Conservation (phyloP, 441 rosid genomes). For the Gossypium davidsonii region DNA sequence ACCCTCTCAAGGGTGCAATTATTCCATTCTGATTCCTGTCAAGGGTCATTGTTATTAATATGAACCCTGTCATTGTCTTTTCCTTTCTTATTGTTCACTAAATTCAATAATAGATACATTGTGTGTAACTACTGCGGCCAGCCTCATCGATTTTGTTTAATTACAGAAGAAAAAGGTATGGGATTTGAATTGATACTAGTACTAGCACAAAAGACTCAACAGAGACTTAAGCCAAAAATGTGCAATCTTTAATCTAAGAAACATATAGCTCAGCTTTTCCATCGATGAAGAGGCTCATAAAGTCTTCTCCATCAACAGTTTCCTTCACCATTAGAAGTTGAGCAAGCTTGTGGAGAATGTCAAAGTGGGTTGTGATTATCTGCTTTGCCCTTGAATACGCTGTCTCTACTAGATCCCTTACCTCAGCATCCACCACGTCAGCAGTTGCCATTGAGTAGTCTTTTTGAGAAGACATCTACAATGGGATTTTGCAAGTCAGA, state of each 20-base stretch:
- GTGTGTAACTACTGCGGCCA: neutral
- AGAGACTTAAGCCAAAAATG: neutral
- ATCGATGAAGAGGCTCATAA: conserved; percentile 81
- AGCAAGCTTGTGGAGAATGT: conserved; percentile 82
- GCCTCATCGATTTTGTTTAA: neutral
- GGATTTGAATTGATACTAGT: neutral
- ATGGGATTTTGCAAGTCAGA: neutral
- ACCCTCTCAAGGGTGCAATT: neutral
- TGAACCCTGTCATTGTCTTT: neutral
- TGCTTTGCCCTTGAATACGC: conserved; percentile 67
- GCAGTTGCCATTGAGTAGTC: conserved; percentile 98
- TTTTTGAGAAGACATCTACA: conserved; percentile 88
- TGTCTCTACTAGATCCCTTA: conserved; percentile 69
- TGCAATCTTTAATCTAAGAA: conserved; percentile 5
- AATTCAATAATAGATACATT: neutral
- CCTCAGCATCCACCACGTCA: conserved; percentile 84
- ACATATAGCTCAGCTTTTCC: conserved; percentile 73
- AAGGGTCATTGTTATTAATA: neutral
- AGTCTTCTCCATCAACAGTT: conserved; percentile 85
- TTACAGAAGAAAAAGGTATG: neutral
- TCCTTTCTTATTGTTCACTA: neutral
- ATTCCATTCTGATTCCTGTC: neutral
- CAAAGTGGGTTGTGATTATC: conserved; percentile 67
- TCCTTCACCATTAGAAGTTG: conserved; percentile 73
- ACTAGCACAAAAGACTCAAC: neutral